Conservation (phyloP, 805 yeast genomes). For the Candida mattraensis region DNA sequence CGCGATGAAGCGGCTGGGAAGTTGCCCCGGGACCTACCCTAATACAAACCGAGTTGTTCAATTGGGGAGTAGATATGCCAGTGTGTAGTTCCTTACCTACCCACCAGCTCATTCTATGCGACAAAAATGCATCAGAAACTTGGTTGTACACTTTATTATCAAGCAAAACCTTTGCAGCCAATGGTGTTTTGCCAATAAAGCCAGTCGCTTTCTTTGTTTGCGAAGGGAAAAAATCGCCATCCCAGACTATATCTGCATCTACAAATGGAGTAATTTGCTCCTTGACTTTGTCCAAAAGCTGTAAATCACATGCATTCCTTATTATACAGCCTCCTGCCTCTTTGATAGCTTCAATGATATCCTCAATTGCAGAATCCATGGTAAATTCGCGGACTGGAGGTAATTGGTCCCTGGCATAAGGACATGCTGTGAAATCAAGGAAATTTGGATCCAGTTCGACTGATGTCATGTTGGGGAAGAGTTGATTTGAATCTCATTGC, state of each 20-base stretch:
- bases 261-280: constrained; percentile 26
- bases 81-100: constrained; percentile 22
- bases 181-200: constrained; percentile 22
- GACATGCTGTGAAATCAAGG: no score
- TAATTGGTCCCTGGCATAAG: constrained; percentile 2
- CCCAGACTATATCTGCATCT: constrained; percentile 25
- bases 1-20: constrained; percentile 27
- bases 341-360: constrained; percentile 17
- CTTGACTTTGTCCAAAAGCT: constrained; percentile 16
- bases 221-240: constrained; percentile 27
- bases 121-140: constrained; percentile 22
- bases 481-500: no score
- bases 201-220: constrained; percentile 28
- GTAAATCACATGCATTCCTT: constrained; percentile 18
- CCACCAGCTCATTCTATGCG: constrained; percentile 22
- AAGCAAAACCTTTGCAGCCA: constrained; percentile 19
- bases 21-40: constrained; percentile 31
- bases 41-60: constrained; percentile 23
- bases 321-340: constrained; percentile 29
- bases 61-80: constrained; percentile 25
- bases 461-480: no score
- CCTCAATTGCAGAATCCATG: constrained; percentile 14
- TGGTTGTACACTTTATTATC: constrained; percentile 20
- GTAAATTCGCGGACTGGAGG: constrained; percentile 11
- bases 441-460: no score